These are phyloP conservation scores for Meyerozyma sp. DNA, from an alignment of 1,139 yeast species.

Conservation along the genomic window DNA sequence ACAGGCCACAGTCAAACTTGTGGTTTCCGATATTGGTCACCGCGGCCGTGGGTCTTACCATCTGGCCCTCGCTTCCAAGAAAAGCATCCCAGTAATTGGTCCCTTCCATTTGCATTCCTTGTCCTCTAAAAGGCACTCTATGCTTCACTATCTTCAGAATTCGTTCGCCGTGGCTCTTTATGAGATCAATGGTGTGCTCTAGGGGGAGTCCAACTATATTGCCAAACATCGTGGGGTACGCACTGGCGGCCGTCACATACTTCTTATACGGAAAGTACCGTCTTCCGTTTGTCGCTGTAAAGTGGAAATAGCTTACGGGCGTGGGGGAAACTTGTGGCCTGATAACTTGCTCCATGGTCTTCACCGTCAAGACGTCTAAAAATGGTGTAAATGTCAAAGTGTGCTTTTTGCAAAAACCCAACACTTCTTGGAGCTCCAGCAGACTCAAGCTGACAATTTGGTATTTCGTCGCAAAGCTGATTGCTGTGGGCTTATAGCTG, in stretches of 20 bases:
- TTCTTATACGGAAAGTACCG: constrained; percentile 15
- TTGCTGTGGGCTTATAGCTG: constrained; percentile 4
- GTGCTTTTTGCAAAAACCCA: constrained; percentile 11
- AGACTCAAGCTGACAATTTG: constrained; percentile 12
- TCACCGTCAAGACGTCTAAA: constrained; percentile 14
- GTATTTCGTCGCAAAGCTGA: constrained; percentile 8
- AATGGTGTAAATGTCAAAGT: constrained; percentile 23
- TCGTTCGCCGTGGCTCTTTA: constrained; percentile 2
- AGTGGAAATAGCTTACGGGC: constrained; percentile 4
- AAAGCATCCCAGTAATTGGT: constrained; percentile 11
- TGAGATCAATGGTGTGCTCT: constrained; percentile 4
- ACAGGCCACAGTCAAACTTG: constrained; percentile 7
- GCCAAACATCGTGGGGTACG: constrained; percentile 3
- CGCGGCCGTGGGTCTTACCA: constrained; percentile 14
- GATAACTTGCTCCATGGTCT: constrained; percentile 17
- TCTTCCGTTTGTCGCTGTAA: constrained; percentile 21
- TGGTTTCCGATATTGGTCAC: constrained; percentile 24
- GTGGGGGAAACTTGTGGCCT: constrained; percentile 10
- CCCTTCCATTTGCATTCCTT: constrained; percentile 13
- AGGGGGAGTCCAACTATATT: constrained; percentile 2
- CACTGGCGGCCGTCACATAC: constrained; percentile 17
- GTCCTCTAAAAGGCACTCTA: constrained; percentile 11
- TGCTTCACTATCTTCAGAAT: constrained; percentile 10
- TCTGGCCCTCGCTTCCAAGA: constrained; percentile 7
- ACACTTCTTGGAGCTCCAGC: constrained; percentile 8